A percentile compares a stretch with the other conserved stretches of the same genome.
Conservation (phyloP, 371 early-diverging fungal genomes). For the Mucor saturninus region DNA sequence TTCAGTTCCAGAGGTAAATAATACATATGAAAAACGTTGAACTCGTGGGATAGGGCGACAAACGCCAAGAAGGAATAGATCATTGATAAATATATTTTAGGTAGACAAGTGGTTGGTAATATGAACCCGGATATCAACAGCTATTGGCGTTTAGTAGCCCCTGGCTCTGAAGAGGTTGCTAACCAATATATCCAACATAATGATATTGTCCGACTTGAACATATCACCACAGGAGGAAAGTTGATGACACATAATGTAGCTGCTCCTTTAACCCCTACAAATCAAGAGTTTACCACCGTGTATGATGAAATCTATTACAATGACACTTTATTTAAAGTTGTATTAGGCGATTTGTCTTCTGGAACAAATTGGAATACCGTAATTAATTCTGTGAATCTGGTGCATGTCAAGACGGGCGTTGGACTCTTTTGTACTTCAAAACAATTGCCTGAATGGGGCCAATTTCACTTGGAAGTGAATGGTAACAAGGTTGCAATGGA, state of each 20-base stretch:
- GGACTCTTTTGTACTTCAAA: slow-evolving; percentile 79
- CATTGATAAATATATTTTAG: background rate
- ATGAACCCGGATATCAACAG: slow-evolving; percentile 68
- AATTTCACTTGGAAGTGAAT: slow-evolving; percentile 92
- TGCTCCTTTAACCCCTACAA: slow-evolving; percentile 87
- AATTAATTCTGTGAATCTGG: slow-evolving; percentile 60
- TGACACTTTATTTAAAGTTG: slow-evolving; percentile 66
- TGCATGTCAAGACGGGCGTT: slow-evolving; percentile 76
- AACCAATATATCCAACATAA: slow-evolving; percentile 45
- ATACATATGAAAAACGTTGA: background rate
- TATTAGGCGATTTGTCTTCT: slow-evolving; percentile 39
- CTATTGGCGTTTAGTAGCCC: slow-evolving; percentile 81
- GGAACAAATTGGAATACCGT: slow-evolving; percentile 48
- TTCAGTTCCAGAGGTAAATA: slow-evolving; percentile 72
- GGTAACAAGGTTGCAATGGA: slow-evolving; percentile 68
- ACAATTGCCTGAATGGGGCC: slow-evolving; percentile 96
- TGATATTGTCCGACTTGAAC: slow-evolving; percentile 71
- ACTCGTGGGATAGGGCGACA: background rate
- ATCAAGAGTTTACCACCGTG: slow-evolving; percentile 88
- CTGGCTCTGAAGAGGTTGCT: slow-evolving; percentile 17
- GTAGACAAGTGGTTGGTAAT: slow-evolving; percentile 76
- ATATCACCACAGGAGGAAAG: slow-evolving; percentile 59
- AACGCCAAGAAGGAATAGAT: too few species aligned
- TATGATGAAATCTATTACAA: slow-evolving; percentile 49
- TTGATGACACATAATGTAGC: slow-evolving; percentile 95